Conservation (phyloP, 2,329 filamentous ascomycete genomes). For the Nannizziopsis arthrosporioides region DNA sequence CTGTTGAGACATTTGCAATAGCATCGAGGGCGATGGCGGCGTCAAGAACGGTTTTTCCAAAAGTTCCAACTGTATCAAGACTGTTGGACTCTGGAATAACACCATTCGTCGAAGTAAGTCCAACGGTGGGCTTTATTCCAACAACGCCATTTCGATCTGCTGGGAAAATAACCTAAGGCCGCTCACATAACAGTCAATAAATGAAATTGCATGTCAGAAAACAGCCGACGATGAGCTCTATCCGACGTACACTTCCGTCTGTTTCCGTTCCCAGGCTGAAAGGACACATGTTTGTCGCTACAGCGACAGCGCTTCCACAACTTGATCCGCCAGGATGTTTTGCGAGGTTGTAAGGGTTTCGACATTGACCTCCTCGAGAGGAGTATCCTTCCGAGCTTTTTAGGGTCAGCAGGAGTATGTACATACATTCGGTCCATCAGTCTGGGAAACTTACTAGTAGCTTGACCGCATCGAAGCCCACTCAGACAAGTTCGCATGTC, state of each 20-base stretch:
- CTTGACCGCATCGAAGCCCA: conserved; percentile 63
- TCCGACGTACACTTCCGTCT: conserved; percentile 46
- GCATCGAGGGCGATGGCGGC: conserved; percentile 54
- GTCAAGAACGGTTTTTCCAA: conserved; percentile 57
- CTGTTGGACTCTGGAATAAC: conserved; percentile 56
- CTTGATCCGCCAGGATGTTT: conserved; percentile 58
- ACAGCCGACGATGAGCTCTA: not conserved
- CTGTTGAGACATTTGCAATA: conserved; percentile 51
- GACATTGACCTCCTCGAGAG: conserved; percentile 50
- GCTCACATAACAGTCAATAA: not conserved
- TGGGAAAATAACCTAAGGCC: conserved; percentile 50
- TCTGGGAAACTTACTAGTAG: conserved; percentile 43
- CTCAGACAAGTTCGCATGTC: conserved; percentile 59
- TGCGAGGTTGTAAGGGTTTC: conserved; percentile 57
- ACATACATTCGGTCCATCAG: not conserved
- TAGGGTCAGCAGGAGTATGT: not conserved
- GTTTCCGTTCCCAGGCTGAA: conserved; percentile 65
- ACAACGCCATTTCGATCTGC: conserved; percentile 58
- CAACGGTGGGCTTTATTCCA: conserved; percentile 65
- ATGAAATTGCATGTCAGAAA: not conserved
- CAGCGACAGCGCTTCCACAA: conserved; percentile 53
- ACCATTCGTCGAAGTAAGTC: conserved; percentile 52
- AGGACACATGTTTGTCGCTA: conserved; percentile 50
- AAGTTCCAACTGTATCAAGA: conserved; percentile 57
- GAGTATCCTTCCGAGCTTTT: conserved; percentile 48